Evolutionary conservation across 768 basidiomycete species (phyloP), one percentile per base, ranked within the genome.

Genomic region (Lanmaoa rubissima): DNA sequence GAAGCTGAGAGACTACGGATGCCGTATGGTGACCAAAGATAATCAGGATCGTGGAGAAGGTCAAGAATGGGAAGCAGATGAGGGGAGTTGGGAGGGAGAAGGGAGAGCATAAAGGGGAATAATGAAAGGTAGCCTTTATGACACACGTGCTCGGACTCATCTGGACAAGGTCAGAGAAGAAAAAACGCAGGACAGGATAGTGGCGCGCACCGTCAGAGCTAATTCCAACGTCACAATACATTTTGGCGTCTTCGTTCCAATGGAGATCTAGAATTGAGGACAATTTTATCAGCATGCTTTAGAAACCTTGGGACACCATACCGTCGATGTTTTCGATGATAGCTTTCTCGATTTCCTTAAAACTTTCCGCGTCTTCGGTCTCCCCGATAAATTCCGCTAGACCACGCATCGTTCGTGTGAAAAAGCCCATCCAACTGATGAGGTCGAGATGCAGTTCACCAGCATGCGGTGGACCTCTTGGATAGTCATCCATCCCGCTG

Each of bases 371-470:
- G 65, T 98, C 95, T 34, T 95, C 92, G n/a, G 71, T 75, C 71
- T 96, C 89, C 1, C 89, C 93, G 16, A 96, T 76, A 69, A 90
- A 96, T 56, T 83, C 86, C 0, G 95, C 88, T 55, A 98, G 90
- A 46, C 89, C 90, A 51, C 79, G 82, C 95, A 98, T 98, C 31
- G 95, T 98, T 61, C 88, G 79, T 35, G 92, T 84, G 73, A 98
- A 98, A 78, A 94, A 97, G 4, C 83, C 95, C 86, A 98, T 92
- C 95, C 95, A 98, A 32, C 90, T 88, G 60, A 94, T 91, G 55
- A 98, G 74, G 72, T 98, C 95, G 56, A 98, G 71, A 70, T 98
- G 95, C 46, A 98, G 77, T 74, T 98, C 95, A 48, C 96, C 95
- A 2, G 86, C 80, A 66, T 94, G 92, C 7, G 95, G 89, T 28